Base-by-base conservation (phyloP, 805 yeast species). In the Saccharomycopsis sp. region DNA sequence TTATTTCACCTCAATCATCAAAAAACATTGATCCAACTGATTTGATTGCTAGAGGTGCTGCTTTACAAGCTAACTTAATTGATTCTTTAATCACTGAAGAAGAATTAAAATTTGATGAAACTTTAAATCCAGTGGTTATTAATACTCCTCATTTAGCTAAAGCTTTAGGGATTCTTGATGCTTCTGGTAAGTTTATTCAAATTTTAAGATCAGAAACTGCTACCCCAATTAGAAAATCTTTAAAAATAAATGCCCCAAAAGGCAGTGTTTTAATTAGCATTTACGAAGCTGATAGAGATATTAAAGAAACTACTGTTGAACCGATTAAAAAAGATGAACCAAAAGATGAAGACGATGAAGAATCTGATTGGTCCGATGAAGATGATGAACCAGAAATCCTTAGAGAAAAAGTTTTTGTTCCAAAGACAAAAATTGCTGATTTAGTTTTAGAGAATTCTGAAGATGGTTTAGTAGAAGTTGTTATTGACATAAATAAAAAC, bases 301-400 rank as follows among this genome's bases (percentile, higher is more conserved):
- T 88, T 52, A 78, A 79, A 64, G 94, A 86, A 62, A 83, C 85
- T 45, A 78, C 78, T 51, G 60, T 85, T 34, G 95, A 84, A 62
- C 66, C 70, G 48, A 59, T 60, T 39, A 72, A 79, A 39, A 72
- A 68, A 56, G 72, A 68, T 38, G 72, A 61, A 47, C 69, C 71
- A 26, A 74, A 69, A 49, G 73, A 66, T 27, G 71, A 65, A 25
- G 78, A 67, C 20, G 73, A 67, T 27, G 70, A 66, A 33, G 71
- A 66, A 40, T 70, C 64, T 52, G 59, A 62, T 40, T 72, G 67
- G 54, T 66, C 69, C 62, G 62, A 67, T 28, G 69, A 62, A 46
- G 95, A 86, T 53, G 94, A 84, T 50, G 96, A 88, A 67, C 96
- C 95, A 50, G 96, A 88, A 62, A 70, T 85, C 57, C 65, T 75